Evolutionary conservation across 176 grass and related monocot species (phyloP), one percentile per base, ranked within the genome.

Genomic region (Eremochloa ophiuroides): DNA sequence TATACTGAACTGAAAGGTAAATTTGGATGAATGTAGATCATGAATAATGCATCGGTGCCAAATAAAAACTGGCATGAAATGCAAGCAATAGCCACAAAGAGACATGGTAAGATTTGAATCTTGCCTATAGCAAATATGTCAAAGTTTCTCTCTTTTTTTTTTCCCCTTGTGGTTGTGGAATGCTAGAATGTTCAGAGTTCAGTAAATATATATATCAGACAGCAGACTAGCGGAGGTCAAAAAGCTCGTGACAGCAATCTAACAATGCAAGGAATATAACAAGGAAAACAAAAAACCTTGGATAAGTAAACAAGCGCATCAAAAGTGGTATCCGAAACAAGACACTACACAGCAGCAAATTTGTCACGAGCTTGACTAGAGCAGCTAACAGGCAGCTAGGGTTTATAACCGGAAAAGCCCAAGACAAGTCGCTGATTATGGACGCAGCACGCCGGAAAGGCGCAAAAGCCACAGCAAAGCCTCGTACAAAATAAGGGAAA

Each of bases 401-500:
- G 77, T 78, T 72, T 72, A 50, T 53, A 71, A 73, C 62, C 71
- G 39, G 16, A 91, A 81, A 55, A 51, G 47, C 31, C 14, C 65
- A 31, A 50, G 20, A 35, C 20, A 72, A 61, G 33, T 68, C 46
- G 40, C 47, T 48, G 62, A 75, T 10, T 26, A 26, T 4, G 10
- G 51, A 34, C 67, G 47, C 44, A 29, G 39, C 66, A 84, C 28
- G 50, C 58, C 61, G 63, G 1, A 51, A 87, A 85, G 75, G 62
- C 67, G 76, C 9, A 69, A 80, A 87, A 17, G n/a, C 58, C 38
- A 56, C 41, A 62, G 60, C 33, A 82, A 76, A 87, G 66, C 61
- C 28, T 69, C 76, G 50, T 13, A 38, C 71, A 62, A 76, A 91
- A 71, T 71, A 77, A 39, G 13, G 29, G 64, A 47, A 27, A 74